phyloP scores from a whole-genome alignment of 352 stramenopile species.

The Pythium dissimile region DNA sequence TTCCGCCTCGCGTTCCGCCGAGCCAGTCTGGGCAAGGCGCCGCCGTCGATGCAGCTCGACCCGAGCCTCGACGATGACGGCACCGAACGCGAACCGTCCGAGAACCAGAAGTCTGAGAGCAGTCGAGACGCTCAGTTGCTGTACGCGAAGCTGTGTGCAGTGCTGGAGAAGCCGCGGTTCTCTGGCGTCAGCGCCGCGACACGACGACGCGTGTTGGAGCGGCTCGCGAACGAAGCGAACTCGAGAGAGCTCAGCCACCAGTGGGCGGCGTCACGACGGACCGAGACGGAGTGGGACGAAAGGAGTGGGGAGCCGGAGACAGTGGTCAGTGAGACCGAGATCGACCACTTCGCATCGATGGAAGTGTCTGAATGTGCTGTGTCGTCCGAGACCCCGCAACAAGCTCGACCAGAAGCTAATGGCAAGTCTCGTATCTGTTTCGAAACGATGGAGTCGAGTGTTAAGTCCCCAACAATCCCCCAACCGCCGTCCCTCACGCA shows the following conservation, averaged over 20 bases:
- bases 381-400: too few relatives aligned
- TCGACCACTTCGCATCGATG: background rate
- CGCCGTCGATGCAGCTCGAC: too few relatives aligned
- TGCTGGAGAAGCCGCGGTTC: conserved; percentile 7
- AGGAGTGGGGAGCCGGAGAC: background rate
- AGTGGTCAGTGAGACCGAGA: background rate
- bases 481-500: too few relatives aligned
- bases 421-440: too few relatives aligned
- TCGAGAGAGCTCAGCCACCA: background rate
- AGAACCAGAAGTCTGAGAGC: conserved; percentile 10
- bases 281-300: conserved; percentile 12
- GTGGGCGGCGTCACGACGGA: conserved; percentile 1
- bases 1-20: conserved; percentile 15
- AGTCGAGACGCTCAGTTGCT: conserved; percentile 6
- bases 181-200: background rate
- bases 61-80: background rate
- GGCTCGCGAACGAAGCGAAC: conserved; percentile 5
- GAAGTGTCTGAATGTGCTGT: too few relatives aligned
- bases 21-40: conserved; percentile 7
- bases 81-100: background rate
- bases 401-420: too few relatives aligned
- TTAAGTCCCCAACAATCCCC: too few relatives aligned
- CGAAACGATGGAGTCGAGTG: too few relatives aligned
- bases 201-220: background rate
- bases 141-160: conserved; percentile 7